Base-by-base conservation (phyloP, 129 eudicot genomes). In the Centaurea solstitialis region DNA sequence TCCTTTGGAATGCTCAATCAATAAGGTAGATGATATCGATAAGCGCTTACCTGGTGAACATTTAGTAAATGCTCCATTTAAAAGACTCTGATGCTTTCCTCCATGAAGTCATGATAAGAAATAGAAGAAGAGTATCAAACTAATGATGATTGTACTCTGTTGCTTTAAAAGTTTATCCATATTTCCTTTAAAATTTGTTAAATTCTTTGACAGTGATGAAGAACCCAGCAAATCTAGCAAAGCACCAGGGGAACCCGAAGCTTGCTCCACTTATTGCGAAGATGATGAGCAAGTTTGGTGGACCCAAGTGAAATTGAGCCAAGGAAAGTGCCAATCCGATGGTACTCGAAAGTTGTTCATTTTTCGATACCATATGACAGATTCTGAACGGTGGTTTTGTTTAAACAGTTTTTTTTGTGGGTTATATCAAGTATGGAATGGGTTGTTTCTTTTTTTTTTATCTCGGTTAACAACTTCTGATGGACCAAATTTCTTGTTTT, bases 161-260 rank as follows among this genome's bases (percentile, higher is more conserved):
- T 10, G 9, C 4, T 26, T 62, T 64, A 33, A 33, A 33, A 33
- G 37, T 33, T 33, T 33, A 33, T 33, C 37, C 5, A 33, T 3
- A 33, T 2, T 33, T 33, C 2, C 37, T 33, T 2, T 33, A 18
- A 64, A 64, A 64, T 64, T 64, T 30, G 68, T 21, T 6, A 9
- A 24, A 76, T 40, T 11, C 80, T 67, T 45, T 80, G 84, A 57
- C 89, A 96, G 99, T 96, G 82, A 93, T 96, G 99, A 93, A 96
- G 84, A 90, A 96, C 79, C 99, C 99, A 4, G 99, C 96, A 0
- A 96, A 96, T 86, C 87, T 96, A 69, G 93, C 97, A 43, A 93
- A 96, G 89, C 98, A 96, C 82, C 99, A 96, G 82, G 90, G 81
- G 2, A 96, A 96, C 82, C 99, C 99, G 2, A 96, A 93, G 91